phyloP scores from a whole-genome alignment of 108 stramenopile genomes.

The Nitzschia sp. region DNA sequence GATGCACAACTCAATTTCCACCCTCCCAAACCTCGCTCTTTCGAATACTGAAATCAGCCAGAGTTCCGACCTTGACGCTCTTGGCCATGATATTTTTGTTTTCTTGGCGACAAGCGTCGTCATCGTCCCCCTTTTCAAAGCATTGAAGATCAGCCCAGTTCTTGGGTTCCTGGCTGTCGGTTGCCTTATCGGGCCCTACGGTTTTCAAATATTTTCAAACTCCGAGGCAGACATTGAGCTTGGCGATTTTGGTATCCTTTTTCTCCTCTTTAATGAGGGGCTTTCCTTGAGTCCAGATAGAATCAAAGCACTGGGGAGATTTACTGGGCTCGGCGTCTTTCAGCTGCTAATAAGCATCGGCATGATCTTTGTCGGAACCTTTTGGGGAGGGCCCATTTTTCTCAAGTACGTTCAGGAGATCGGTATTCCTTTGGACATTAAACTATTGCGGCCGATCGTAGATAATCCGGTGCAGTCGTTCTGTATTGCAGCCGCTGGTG shows the following conservation, averaged over 20 bases:
- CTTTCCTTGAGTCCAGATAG: constrained; percentile 60
- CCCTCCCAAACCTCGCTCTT: background rate
- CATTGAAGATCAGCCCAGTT: constrained; percentile 58
- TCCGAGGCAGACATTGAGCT: constrained; percentile 60
- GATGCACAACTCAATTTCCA: background rate
- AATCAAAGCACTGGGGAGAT: constrained; percentile 55
- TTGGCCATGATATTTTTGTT: constrained; percentile 68
- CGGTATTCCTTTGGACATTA: constrained; percentile 50
- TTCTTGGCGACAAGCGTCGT: constrained; percentile 57
- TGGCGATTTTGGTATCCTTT: constrained; percentile 82
- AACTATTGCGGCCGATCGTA: constrained; percentile 37
- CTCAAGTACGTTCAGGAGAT: constrained; percentile 57
- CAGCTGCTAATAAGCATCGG: constrained; percentile 63
- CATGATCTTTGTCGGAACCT: constrained; percentile 56
- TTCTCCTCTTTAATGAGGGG: constrained; percentile 74
- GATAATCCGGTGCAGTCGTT: constrained; percentile 68
- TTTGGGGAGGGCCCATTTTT: constrained; percentile 61
- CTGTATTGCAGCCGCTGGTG: constrained; percentile 67
- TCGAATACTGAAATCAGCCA: background rate
- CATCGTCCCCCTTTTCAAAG: constrained; percentile 55
- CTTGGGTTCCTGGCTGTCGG: constrained; percentile 61
- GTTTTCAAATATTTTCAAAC: constrained; percentile 53
- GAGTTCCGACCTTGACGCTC: background rate
- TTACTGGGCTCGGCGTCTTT: constrained; percentile 58
- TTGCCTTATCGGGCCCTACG: constrained; percentile 60